Conservation (phyloP, 164 flowering plant species). For the Kingdonia uniflora region DNA sequence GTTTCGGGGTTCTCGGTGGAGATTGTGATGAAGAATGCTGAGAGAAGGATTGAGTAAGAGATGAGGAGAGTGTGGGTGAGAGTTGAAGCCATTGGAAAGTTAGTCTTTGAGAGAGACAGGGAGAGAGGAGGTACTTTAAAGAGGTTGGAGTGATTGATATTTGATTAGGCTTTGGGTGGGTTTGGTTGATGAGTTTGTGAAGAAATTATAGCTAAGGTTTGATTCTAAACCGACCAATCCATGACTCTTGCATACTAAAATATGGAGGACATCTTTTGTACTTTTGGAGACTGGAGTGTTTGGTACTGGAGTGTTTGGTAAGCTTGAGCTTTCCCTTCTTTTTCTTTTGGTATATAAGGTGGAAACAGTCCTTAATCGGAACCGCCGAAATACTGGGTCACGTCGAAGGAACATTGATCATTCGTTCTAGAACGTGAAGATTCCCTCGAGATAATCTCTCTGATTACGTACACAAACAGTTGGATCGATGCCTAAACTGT, state of each 20-base stretch:
- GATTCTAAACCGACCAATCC: background rate
- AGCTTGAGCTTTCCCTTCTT: too few relatives aligned
- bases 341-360: too few relatives aligned
- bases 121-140: background rate
- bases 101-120: background rate
- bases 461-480: too few relatives aligned
- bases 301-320: too few relatives aligned
- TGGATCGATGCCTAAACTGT: too few relatives aligned
- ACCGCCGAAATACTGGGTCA: too few relatives aligned
- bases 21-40: constrained; percentile 2
- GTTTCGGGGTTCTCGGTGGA: background rate
- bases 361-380: too few relatives aligned
- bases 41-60: constrained; percentile 2
- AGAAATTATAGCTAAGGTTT: background rate
- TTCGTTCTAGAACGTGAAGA: too few relatives aligned
- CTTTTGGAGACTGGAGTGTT: too few relatives aligned
- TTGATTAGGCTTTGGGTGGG: background rate
- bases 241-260: background rate
- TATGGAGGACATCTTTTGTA: too few relatives aligned
- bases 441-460: too few relatives aligned
- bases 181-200: background rate
- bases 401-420: too few relatives aligned
- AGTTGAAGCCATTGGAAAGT: constrained; percentile 2
- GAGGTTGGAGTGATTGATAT: constrained; percentile 3
- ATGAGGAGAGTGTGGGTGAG: background rate